These are phyloP conservation scores for Macroventuria anomochaeta DNA, from an alignment of 2,329 filamentous ascomycete species.

Conservation along the genomic window DNA sequence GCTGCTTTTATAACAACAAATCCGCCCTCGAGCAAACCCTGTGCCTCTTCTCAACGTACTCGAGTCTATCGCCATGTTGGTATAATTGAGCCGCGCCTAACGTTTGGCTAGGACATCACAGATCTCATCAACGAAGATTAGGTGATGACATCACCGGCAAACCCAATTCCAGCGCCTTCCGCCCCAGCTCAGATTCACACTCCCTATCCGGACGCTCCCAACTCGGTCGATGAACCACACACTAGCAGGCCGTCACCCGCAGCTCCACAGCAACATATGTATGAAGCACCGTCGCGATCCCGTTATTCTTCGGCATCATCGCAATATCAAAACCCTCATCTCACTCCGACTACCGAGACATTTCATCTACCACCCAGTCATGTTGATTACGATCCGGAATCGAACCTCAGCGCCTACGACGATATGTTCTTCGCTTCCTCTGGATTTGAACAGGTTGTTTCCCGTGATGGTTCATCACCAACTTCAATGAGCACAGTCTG, in stretches of 20 bases:
- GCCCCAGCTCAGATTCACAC: neutral
- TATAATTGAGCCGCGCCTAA: neutral
- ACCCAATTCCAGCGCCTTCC: neutral
- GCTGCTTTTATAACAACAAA: neutral
- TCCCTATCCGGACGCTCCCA: constrained; percentile 10
- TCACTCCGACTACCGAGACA: neutral
- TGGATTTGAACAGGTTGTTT: neutral
- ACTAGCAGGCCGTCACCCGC: neutral
- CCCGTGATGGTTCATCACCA: constrained; percentile 22
- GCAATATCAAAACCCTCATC: neutral
- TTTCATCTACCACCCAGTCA: neutral
- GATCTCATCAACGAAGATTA: constrained; percentile 26
- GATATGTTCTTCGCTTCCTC: neutral
- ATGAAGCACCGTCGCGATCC: neutral
- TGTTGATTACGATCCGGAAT: neutral
- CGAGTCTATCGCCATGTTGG: no score
- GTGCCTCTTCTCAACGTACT: no score
- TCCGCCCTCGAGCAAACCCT: no score
- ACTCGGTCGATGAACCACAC: constrained; percentile 4
- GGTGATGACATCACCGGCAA: neutral
- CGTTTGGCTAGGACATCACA: constrained; percentile 18
- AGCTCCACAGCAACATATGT: neutral
- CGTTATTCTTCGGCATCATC: neutral
- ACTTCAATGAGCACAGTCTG: constrained; percentile 25
- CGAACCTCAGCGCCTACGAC: neutral